phyloP scores from a whole-genome alignment of 1,284 basidiomycete species.

The Leccinum subatratum region DNA sequence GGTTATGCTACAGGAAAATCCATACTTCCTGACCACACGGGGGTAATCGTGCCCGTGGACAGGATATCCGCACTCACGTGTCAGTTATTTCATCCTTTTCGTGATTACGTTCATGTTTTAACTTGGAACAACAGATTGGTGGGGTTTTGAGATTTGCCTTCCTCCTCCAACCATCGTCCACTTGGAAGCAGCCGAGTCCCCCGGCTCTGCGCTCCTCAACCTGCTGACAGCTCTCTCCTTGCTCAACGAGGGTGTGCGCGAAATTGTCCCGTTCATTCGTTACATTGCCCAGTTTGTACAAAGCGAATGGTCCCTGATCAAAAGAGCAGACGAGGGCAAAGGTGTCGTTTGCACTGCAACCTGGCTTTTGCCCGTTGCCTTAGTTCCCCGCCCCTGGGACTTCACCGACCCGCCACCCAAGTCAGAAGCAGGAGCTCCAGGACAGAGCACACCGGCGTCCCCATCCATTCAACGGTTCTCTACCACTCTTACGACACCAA shows the following conservation, averaged over 20 bases:
- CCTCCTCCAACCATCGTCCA: slow-evolving; percentile 62
- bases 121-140: slow-evolving; percentile 57
- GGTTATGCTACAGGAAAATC: slow-evolving; percentile 70
- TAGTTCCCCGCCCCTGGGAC: slow-evolving; percentile 74
- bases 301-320: slow-evolving; percentile 63
- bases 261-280: slow-evolving; percentile 73
- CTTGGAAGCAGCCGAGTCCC: slow-evolving; percentile 58
- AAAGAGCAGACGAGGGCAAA: slow-evolving; percentile 57
- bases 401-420: slow-evolving; percentile 46
- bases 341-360: slow-evolving; percentile 82
- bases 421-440: slow-evolving; percentile 13
- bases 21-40: slow-evolving; percentile 64
- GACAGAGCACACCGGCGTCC: slow-evolving; percentile 23
- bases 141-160: slow-evolving; percentile 72
- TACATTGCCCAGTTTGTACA: slow-evolving; percentile 74
- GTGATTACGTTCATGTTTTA: slow-evolving; percentile 11
- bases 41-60: slow-evolving; percentile 67
- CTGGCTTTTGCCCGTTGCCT: slow-evolving; percentile 75
- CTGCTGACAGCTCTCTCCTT: slow-evolving; percentile 66
- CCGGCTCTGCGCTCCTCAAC: slow-evolving; percentile 61
- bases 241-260: slow-evolving; percentile 65
- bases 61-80: slow-evolving; percentile 75
- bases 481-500: slow-evolving; percentile 27
- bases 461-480: slow-evolving; percentile 28
- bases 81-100: slow-evolving; percentile 33